These are phyloP conservation scores for Gossypium davidsonii DNA, from an alignment of 441 rosid species.

Conservation along the genomic window DNA sequence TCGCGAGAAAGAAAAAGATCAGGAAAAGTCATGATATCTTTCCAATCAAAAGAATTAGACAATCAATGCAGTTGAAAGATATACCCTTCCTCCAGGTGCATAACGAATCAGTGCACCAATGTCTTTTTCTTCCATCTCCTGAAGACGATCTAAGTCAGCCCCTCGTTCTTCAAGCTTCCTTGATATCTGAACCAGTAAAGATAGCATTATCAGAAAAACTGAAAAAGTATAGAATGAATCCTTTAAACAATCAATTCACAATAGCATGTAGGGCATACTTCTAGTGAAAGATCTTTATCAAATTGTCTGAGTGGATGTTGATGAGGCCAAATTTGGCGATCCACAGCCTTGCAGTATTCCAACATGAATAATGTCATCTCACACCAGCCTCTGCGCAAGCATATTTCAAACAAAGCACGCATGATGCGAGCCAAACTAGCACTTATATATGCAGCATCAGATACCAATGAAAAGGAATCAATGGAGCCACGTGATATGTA, in stretches of 20 bases:
- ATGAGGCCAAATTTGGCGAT: slow-evolving; percentile 97
- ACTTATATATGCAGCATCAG: slow-evolving; percentile 98
- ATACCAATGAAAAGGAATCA: slow-evolving; percentile 85
- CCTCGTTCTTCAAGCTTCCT: slow-evolving; percentile 98
- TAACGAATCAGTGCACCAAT: slow-evolving; percentile 93
- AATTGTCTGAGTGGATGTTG: slow-evolving; percentile 98
- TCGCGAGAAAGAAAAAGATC: slow-evolving; percentile 19
- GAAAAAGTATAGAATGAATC: slow-evolving; percentile 9
- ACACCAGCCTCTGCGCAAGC: slow-evolving; percentile 95
- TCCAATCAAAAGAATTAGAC: slow-evolving; percentile 14
- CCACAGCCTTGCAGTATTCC: slow-evolving; percentile 99
- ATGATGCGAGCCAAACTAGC: slow-evolving; percentile 99
- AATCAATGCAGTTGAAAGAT: background rate
- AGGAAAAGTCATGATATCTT: slow-evolving; percentile 17
- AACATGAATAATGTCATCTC: slow-evolving; percentile 91
- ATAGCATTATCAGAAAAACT: slow-evolving; percentile 18
- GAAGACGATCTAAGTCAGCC: slow-evolving; percentile 75
- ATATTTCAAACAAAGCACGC: slow-evolving; percentile 96
- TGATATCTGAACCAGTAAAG: slow-evolving; percentile 48
- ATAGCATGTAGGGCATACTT: slow-evolving; percentile 47
- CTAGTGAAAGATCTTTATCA: slow-evolving; percentile 77
- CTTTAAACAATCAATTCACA: slow-evolving; percentile 6
- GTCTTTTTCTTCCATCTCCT: slow-evolving; percentile 96
- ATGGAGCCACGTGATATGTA: slow-evolving; percentile 96
- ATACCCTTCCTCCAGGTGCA: slow-evolving; percentile 93